A percentile compares a stretch with the other conserved stretches of the same genome.
phyloP scores from a whole-genome alignment of 2,329 filamentous ascomycete genomes.

The Calonectria naviculata region DNA sequence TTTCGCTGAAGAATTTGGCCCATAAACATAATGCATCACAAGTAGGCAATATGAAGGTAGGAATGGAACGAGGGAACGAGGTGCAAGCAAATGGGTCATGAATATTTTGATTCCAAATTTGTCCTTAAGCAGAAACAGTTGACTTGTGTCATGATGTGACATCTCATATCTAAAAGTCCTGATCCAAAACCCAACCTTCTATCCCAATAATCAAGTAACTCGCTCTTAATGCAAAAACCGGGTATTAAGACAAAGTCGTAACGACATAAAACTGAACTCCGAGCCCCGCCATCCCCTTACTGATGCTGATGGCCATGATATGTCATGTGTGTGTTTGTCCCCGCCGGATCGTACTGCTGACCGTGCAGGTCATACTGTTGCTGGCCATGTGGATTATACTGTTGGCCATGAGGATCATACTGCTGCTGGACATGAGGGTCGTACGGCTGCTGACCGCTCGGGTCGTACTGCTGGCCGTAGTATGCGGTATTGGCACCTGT shows the following conservation, averaged over 20 bases:
- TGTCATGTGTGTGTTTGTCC: no score
- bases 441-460: not conserved
- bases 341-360: no score
- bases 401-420: no score
- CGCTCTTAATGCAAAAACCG: not conserved
- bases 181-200: not conserved
- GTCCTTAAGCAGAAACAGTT: not conserved
- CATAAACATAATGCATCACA: no score
- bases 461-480: not conserved
- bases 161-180: not conserved
- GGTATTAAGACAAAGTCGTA: not conserved
- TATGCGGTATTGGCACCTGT: not conserved
- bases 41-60: no score
- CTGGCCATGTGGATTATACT: no score
- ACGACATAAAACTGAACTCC: not conserved
- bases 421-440: not conserved
- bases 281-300: not conserved
- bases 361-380: no score
- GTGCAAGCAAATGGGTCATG: no score
- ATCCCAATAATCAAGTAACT: not conserved
- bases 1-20: no score
- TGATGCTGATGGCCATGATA: not conserved
- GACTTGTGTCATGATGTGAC: not conserved
- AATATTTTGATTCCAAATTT: not conserved
- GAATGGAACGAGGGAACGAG: not conserved